phyloP scores from a whole-genome alignment of 208 protist genomes.

The Acanthamoeba divionensis region DNA sequence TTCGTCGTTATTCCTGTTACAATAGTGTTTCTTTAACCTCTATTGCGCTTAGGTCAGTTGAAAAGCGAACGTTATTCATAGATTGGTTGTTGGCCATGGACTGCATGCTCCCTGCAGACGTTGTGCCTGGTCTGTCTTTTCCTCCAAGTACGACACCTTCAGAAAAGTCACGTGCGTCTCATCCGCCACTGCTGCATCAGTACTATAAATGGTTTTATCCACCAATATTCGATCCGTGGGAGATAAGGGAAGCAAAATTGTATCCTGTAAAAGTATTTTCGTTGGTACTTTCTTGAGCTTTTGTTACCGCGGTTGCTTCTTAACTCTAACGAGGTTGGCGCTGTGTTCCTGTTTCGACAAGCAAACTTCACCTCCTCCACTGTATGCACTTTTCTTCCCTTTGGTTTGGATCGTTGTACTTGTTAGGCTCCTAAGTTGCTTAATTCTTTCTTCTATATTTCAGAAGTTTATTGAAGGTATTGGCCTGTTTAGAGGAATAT shows the following conservation, averaged over 20 bases:
- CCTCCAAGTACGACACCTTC: background rate
- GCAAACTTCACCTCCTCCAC: background rate
- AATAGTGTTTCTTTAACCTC: too few relatives aligned
- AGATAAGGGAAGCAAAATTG: conserved; percentile 9
- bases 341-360: conserved; percentile 34
- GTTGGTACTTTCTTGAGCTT: background rate
- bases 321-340: background rate
- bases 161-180: background rate
- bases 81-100: background rate
- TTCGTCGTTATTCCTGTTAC: too few relatives aligned
- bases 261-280: conserved; percentile 2
- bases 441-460: background rate
- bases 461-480: background rate
- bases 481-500: conserved; percentile 33
- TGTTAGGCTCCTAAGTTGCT: background rate
- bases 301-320: background rate
- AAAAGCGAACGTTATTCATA: background rate
- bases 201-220: conserved; percentile 36
- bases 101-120: background rate
- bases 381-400: background rate
- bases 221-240: conserved; percentile 16
- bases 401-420: background rate
- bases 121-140: background rate
- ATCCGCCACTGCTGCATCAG: conserved; percentile 1
- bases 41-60: background rate